A percentile compares a stretch with the other conserved stretches of the same genome.
Evolutionary conservation across 768 basidiomycete species (phyloP).

Genomic region (Rhodosporidiobolus sp.): DNA sequence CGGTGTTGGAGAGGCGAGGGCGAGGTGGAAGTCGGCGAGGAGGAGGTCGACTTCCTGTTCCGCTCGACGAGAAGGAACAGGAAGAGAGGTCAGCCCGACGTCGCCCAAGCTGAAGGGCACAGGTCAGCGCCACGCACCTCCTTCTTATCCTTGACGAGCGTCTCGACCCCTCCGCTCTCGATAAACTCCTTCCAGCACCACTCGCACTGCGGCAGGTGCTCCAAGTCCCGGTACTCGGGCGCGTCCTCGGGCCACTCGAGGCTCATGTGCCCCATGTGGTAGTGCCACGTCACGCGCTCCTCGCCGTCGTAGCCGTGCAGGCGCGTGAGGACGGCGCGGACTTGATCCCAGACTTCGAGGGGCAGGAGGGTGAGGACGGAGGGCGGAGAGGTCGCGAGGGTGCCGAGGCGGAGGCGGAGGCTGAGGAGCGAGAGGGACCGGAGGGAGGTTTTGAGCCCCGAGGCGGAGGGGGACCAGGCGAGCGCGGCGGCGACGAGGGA

Average conservation of each 20-base stretch:
- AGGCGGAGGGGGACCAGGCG: not conserved
- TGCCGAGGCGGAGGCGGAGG: too few species aligned
- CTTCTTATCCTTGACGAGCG: not conserved
- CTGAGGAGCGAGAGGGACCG: too few species aligned
- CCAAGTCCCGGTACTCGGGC: not conserved
- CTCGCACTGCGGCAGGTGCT: not conserved
- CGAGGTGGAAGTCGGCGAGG: not conserved
- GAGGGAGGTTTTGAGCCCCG: too few species aligned
- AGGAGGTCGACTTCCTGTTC: not conserved
- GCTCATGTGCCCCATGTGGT: not conserved
- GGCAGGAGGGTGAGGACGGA: too few species aligned
- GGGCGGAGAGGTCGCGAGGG: too few species aligned
- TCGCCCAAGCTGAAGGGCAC: not conserved
- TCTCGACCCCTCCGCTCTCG: not conserved
- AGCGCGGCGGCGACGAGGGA: not conserved
- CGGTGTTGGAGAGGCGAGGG: not conserved
- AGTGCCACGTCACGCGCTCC: too few species aligned
- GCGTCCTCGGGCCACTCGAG: not conserved
- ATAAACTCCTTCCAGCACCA: not conserved
- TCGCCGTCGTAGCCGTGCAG: too few species aligned
- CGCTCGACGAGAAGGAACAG: too few species aligned
- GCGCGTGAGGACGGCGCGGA: too few species aligned
- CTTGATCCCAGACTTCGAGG: too few species aligned
- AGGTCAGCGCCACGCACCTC: not conserved
- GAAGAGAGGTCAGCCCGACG: not conserved